Conservation (phyloP, 2,329 filamentous ascomycete species). For the Phaeophleospora eucalypticola region DNA sequence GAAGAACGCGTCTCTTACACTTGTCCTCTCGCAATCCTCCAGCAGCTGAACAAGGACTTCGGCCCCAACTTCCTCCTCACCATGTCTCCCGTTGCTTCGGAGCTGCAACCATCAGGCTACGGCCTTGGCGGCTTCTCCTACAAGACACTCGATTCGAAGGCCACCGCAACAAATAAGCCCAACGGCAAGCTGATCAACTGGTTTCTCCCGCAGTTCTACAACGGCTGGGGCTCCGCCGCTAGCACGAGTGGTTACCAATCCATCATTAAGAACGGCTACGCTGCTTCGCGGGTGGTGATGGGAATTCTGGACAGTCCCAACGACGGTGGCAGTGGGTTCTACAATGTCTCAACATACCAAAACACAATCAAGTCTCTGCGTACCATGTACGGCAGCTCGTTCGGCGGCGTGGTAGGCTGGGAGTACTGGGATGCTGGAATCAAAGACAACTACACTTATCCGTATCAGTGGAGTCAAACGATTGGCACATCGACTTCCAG, state of each 20-base stretch:
- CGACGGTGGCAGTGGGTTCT: slow-evolving; percentile 27
- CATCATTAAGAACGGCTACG: slow-evolving; percentile 24
- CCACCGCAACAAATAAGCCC: slow-evolving; percentile 17
- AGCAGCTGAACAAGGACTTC: slow-evolving; percentile 24
- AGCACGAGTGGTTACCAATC: slow-evolving; percentile 21
- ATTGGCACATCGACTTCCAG: slow-evolving; percentile 15
- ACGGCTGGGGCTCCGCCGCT: slow-evolving; percentile 28
- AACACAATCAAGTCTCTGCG: slow-evolving; percentile 18
- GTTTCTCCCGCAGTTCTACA: slow-evolving; percentile 27
- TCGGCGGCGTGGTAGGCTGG: slow-evolving; percentile 26
- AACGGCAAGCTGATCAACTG: slow-evolving; percentile 28
- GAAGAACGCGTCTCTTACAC: slow-evolving; percentile 26
- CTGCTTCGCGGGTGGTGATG: slow-evolving; percentile 21
- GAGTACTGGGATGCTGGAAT: slow-evolving; percentile 28
- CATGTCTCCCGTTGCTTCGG: slow-evolving; percentile 31
- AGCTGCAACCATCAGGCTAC: slow-evolving; percentile 15
- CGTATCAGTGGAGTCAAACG: slow-evolving; percentile 19
- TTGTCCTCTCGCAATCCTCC: slow-evolving; percentile 25
- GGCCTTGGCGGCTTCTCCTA: slow-evolving; percentile 27
- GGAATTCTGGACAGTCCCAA: slow-evolving; percentile 22
- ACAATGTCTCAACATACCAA: slow-evolving; percentile 14
- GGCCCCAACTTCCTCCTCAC: slow-evolving; percentile 29
- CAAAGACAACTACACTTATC: slow-evolving; percentile 12
- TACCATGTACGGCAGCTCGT: slow-evolving; percentile 18
- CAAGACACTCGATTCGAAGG: slow-evolving; percentile 19